Evolutionary conservation across 2,329 filamentous ascomycete genomes (phyloP).

Genomic region (Trichoderma cornu-damae): DNA sequence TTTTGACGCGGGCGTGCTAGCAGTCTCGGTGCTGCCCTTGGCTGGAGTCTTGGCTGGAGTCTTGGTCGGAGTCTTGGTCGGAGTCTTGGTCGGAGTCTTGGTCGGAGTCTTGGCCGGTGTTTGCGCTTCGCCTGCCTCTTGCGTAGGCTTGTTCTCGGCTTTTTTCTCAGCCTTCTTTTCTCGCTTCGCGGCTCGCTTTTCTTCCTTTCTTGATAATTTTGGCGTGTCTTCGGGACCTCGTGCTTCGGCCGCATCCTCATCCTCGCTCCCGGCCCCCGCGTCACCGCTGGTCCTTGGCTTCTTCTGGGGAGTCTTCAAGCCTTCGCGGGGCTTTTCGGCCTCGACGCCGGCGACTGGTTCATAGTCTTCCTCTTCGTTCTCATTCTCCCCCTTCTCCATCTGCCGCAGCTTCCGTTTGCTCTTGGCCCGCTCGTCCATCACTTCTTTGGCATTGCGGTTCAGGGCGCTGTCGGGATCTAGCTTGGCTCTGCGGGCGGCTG

Average conservation of each 20-base stretch:
- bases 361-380: slow-evolving; percentile 37
- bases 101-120: slow-evolving; percentile 11
- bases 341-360: slow-evolving; percentile 51
- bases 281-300: slow-evolving; percentile 42
- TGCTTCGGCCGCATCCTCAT: slow-evolving; percentile 26
- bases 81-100: slow-evolving; percentile 11
- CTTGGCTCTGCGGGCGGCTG: slow-evolving; percentile 78
- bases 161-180: slow-evolving; percentile 38
- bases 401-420: slow-evolving; percentile 78
- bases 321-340: slow-evolving; percentile 58
- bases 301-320: slow-evolving; percentile 54
- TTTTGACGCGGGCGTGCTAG: slow-evolving; percentile 26
- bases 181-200: slow-evolving; percentile 47
- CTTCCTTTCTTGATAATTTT: slow-evolving; percentile 50
- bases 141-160: slow-evolving; percentile 28
- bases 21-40: slow-evolving; percentile 18
- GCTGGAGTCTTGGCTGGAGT: slow-evolving; percentile 2
- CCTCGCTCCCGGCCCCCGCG: not conserved
- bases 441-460: slow-evolving; percentile 81
- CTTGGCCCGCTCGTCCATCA: slow-evolving; percentile 72
- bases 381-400: slow-evolving; percentile 46
- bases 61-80: slow-evolving; percentile 10
- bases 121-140: slow-evolving; percentile 8
- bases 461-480: slow-evolving; percentile 79
- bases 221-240: slow-evolving; percentile 34